These are phyloP conservation scores for Lactarius hengduanensis DNA, from an alignment of 768 basidiomycete species.

Conservation along the genomic window DNA sequence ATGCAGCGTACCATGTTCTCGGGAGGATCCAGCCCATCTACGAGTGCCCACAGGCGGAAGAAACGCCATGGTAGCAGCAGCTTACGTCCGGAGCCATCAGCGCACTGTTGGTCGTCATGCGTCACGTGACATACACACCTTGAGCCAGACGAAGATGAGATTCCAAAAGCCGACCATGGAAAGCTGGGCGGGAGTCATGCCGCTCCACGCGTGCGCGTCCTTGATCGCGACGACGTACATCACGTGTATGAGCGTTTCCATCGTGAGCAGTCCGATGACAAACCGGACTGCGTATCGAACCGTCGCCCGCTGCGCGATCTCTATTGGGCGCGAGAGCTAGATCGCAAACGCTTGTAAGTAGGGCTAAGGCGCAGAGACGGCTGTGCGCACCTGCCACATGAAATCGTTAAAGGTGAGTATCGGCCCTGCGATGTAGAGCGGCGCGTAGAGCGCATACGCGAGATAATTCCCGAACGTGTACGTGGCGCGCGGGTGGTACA, in stretches of 20 bases:
- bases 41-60: slow-evolving; percentile 91
- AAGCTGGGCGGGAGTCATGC: slow-evolving; percentile 74
- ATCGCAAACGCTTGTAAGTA: slow-evolving; percentile 6
- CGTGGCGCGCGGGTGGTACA: slow-evolving; percentile 51
- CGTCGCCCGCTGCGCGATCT: slow-evolving; percentile 42
- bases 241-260: slow-evolving; percentile 89
- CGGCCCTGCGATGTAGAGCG: slow-evolving; percentile 93
- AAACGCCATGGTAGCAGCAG: slow-evolving; percentile 94
- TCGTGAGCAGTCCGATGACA: slow-evolving; percentile 65
- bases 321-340: slow-evolving; percentile 61
- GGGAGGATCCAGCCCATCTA: slow-evolving; percentile 87
- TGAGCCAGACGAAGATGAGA: slow-evolving; percentile 92
- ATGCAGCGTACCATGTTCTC: slow-evolving; percentile 99
- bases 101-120: no score
- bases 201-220: slow-evolving; percentile 78
- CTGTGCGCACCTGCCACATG: slow-evolving; percentile 71
- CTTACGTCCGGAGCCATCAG: slow-evolving; percentile 40
- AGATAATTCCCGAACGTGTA: slow-evolving; percentile 77
- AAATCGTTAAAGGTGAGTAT: slow-evolving; percentile 97
- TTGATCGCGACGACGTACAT: slow-evolving; percentile 99
- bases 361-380: not conserved
- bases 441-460: slow-evolving; percentile 86
- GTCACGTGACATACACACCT: slow-evolving; percentile 47
- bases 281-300: slow-evolving; percentile 71
- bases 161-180: slow-evolving; percentile 98